Conservation (phyloP, 176 grass and related monocot genomes). For the Oryza brachyantha region DNA sequence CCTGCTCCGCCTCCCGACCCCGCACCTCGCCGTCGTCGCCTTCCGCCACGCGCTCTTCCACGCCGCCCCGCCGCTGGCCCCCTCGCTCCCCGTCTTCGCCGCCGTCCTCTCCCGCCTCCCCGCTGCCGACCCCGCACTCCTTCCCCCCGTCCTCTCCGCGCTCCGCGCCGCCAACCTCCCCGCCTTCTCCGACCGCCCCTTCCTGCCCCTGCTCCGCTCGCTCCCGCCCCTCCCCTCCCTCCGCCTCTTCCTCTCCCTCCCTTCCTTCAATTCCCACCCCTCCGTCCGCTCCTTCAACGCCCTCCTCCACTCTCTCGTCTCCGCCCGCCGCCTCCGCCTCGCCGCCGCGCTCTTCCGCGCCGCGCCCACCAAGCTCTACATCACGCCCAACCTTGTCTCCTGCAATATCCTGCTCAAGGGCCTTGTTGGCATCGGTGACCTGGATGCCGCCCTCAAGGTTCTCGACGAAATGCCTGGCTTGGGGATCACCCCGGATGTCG, state of each 20-base stretch:
- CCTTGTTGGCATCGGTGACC: slow-evolving; percentile 1
- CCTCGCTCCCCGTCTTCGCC: slow-evolving; percentile 34
- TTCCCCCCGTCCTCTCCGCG: slow-evolving; percentile 40
- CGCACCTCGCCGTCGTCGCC: slow-evolving; percentile 20
- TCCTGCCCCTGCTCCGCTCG: slow-evolving; percentile 59
- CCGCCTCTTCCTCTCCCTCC: slow-evolving; percentile 70
- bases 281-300: slow-evolving; percentile 75
- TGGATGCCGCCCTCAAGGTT: slow-evolving; percentile 50
- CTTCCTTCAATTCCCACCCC: slow-evolving; percentile 56
- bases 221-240: slow-evolving; percentile 51
- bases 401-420: slow-evolving; percentile 81
- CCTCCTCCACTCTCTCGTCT: slow-evolving; percentile 63
- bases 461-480: slow-evolving; percentile 70
- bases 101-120: slow-evolving; percentile 40
- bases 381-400: slow-evolving; percentile 63
- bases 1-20: slow-evolving; percentile 36
- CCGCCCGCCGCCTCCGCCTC: slow-evolving; percentile 48
- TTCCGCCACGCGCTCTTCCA: slow-evolving; percentile 50
- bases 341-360: slow-evolving; percentile 59
- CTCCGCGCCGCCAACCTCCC: slow-evolving; percentile 49
- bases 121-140: slow-evolving; percentile 22
- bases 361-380: slow-evolving; percentile 47
- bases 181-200: slow-evolving; percentile 47
- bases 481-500: slow-evolving; percentile 55
- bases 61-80: slow-evolving; percentile 10